phyloP scores from a whole-genome alignment of 345 rosid genomes.

The Murraya koenigii region DNA sequence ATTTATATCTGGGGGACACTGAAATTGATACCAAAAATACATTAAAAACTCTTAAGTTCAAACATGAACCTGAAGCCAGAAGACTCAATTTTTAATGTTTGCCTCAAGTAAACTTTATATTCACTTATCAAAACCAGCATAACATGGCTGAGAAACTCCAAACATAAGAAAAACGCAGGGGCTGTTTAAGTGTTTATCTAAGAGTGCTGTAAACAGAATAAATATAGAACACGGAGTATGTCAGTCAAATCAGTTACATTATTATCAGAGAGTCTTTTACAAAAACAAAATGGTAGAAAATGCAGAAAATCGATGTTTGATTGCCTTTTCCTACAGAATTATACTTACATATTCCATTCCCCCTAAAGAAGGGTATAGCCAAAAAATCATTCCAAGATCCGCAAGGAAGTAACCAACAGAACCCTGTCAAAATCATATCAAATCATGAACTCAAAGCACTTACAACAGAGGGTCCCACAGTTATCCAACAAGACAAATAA shows the following conservation, averaged over 20 bases:
- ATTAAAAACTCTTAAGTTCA: not conserved
- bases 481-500: not conserved
- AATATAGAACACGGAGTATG: not conserved
- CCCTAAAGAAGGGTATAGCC: constrained; percentile 85
- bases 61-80: not conserved
- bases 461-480: not conserved
- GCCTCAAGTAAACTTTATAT: not conserved
- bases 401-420: constrained; percentile 85
- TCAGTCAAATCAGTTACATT: not conserved
- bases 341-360: constrained; percentile 84
- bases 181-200: not conserved
- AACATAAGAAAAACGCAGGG: not conserved
- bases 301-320: not conserved
- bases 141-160: not conserved
- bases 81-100: not conserved
- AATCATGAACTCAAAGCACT: not conserved
- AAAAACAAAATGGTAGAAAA: not conserved
- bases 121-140: not conserved
- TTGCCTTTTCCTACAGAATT: not conserved
- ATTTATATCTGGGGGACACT: not conserved
- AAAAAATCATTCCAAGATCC: constrained; percentile 76
- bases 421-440: constrained; percentile 42
- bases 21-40: not conserved
- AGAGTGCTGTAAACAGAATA: not conserved
- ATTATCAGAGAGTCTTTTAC: not conserved